A percentile compares a stretch with the other conserved stretches of the same genome.
These are phyloP conservation scores for Gastrodia elata DNA, from an alignment of 106 monocot species.

Conservation along the genomic window DNA sequence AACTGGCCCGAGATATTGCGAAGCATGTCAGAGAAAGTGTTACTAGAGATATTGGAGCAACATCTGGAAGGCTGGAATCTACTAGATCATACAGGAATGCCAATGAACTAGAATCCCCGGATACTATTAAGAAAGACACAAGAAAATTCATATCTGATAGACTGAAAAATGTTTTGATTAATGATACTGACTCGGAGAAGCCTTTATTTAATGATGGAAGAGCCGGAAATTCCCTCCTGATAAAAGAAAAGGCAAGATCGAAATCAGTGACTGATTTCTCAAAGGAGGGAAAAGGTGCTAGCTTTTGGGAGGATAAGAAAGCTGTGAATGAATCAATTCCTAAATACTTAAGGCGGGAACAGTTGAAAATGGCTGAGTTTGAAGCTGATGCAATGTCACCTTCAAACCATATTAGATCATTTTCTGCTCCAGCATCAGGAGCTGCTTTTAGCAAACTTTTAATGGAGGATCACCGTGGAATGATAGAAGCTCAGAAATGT, in stretches of 20 bases:
- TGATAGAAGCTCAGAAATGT: slow-evolving; percentile 16
- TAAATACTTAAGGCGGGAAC: slow-evolving; percentile 34
- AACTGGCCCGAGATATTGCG: slow-evolving; percentile 44
- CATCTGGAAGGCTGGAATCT: slow-evolving; percentile 44
- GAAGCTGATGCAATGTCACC: slow-evolving; percentile 31
- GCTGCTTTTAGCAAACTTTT: slow-evolving; percentile 62
- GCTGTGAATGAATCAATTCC: slow-evolving; percentile 17
- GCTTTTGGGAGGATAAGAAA: slow-evolving; percentile 31
- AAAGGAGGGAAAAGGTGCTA: slow-evolving; percentile 22
- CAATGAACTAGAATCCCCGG: slow-evolving; percentile 23
- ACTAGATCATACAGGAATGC: slow-evolving; percentile 31
- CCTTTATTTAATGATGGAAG: slow-evolving; percentile 9
- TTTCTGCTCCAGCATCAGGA: slow-evolving; percentile 70
- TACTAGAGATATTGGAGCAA: slow-evolving; percentile 27
- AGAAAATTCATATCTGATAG: slow-evolving; percentile 46
- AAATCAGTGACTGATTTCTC: slow-evolving; percentile 24
- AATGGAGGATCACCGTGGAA: slow-evolving; percentile 35
- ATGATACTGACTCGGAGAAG: slow-evolving; percentile 29
- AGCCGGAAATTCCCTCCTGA: slow-evolving; percentile 4
- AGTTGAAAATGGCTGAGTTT: background rate
- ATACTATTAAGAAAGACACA: slow-evolving; percentile 34
- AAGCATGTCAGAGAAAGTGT: slow-evolving; percentile 68
- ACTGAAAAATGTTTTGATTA: slow-evolving; percentile 42
- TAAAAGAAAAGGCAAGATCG: slow-evolving; percentile 23
- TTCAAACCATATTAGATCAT: slow-evolving; percentile 60